These are phyloP conservation scores for Albophoma yamanashiensis DNA, from an alignment of 2,329 filamentous ascomycete genomes.

Conservation along the genomic window DNA sequence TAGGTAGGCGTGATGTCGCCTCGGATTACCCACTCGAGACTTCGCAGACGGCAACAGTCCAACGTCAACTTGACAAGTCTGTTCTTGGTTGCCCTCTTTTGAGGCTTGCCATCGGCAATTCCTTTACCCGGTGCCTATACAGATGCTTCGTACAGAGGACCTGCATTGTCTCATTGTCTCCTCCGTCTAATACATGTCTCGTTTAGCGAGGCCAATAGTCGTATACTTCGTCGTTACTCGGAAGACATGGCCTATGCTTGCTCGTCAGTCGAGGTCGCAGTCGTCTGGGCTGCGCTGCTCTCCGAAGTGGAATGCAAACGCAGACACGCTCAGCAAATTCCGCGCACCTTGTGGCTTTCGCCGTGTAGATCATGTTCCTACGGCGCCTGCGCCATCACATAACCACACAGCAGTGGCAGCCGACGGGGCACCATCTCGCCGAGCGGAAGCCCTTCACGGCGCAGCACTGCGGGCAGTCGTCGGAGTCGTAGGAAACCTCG, in stretches of 20 bases:
- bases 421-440: conserved; percentile 25
- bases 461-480: conserved; percentile 25
- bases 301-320: too few relatives aligned
- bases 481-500: conserved; percentile 16
- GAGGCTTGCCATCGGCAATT: background rate
- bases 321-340: background rate
- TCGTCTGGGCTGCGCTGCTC: background rate
- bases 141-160: background rate
- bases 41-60: background rate
- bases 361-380: background rate
- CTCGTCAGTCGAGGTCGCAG: background rate
- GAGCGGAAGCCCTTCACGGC: conserved; percentile 17
- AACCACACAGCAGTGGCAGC: conserved; percentile 16
- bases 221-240: background rate
- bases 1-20: background rate
- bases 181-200: background rate
- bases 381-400: conserved; percentile 8
- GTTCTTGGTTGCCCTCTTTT: too few relatives aligned
- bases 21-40: background rate
- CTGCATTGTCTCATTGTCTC: background rate
- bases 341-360: background rate
- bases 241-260: background rate
- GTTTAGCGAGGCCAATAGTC: background rate
- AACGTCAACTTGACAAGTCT: background rate
- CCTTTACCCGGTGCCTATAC: background rate